Evolutionary conservation across 176 grass and related monocot species (phyloP).

Genomic region (Saccharum officinarum): DNA sequence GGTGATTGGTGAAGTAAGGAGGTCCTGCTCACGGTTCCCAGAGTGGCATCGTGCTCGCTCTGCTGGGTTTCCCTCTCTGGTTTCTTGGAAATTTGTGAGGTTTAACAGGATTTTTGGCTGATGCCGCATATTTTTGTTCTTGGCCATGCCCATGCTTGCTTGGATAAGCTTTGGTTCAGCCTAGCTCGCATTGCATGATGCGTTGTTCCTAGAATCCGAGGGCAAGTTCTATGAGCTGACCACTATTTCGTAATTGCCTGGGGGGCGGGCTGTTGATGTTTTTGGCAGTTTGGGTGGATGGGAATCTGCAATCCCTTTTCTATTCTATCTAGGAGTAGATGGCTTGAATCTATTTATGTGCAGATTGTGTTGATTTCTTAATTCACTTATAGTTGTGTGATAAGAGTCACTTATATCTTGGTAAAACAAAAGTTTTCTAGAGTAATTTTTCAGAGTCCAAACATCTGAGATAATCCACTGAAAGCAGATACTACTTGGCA

Average conservation of each 20-base stretch:
- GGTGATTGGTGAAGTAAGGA: too few species aligned
- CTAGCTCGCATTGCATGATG: background rate
- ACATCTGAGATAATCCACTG: background rate
- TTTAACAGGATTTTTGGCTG: constrained; percentile 12
- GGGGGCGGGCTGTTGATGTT: constrained; percentile 1
- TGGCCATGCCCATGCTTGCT: background rate
- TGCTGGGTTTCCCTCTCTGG: background rate
- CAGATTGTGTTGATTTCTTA: constrained; percentile 5
- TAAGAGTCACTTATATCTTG: background rate
- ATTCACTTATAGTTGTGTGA: background rate
- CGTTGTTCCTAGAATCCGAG: constrained; percentile 19
- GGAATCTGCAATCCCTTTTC: constrained; percentile 2
- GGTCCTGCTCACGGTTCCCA: too few species aligned
- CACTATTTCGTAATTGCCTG: background rate
- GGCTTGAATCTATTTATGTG: background rate
- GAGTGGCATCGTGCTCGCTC: too few species aligned
- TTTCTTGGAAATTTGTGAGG: constrained; percentile 14
- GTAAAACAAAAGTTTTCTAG: background rate
- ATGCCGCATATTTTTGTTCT: constrained; percentile 8
- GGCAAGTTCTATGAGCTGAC: background rate
- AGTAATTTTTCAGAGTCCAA: background rate
- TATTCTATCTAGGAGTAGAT: constrained; percentile 25
- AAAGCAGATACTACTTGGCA: background rate
- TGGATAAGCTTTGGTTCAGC: constrained; percentile 5
- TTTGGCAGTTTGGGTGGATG: constrained; percentile 10